These are phyloP conservation scores for Ambrosia trifida DNA, from an alignment of 129 eudicot genomes.

Conservation along the genomic window DNA sequence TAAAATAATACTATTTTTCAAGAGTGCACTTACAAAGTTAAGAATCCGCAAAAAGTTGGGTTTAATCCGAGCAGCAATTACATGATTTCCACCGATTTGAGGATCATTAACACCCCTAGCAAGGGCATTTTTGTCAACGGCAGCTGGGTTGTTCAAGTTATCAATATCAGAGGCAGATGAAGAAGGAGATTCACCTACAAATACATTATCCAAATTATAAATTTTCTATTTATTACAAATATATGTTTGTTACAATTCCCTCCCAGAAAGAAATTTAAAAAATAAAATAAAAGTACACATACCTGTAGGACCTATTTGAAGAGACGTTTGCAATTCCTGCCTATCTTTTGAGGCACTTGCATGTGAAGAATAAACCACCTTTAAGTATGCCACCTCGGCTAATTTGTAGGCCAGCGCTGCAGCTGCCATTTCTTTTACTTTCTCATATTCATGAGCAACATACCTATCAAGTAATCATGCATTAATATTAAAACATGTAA, in stretches of 20 bases:
- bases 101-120: conserved; percentile 69
- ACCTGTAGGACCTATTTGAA: conserved; percentile 88
- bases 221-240: not conserved
- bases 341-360: conserved; percentile 68
- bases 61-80: conserved; percentile 68
- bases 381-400: conserved; percentile 85
- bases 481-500: not conserved
- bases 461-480: conserved; percentile 47
- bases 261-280: not conserved
- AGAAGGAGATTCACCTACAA: conserved; percentile 90
- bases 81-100: conserved; percentile 77
- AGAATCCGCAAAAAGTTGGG: conserved; percentile 66
- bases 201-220: not conserved
- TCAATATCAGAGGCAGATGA: conserved; percentile 98
- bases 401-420: conserved; percentile 97
- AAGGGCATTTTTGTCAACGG: conserved; percentile 58
- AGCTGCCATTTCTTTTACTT: conserved; percentile 86
- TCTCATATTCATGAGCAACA: conserved; percentile 94
- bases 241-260: not conserved
- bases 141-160: conserved; percentile 76
- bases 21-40: conserved; percentile 59
- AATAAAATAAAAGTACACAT: not conserved
- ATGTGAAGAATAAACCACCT: conserved; percentile 85
- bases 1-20: not conserved
- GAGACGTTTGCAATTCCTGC: conserved; percentile 76